Evolutionary conservation across 495 filamentous ascomycete species (phyloP).

Genomic region (Bombardia bombarda): DNA sequence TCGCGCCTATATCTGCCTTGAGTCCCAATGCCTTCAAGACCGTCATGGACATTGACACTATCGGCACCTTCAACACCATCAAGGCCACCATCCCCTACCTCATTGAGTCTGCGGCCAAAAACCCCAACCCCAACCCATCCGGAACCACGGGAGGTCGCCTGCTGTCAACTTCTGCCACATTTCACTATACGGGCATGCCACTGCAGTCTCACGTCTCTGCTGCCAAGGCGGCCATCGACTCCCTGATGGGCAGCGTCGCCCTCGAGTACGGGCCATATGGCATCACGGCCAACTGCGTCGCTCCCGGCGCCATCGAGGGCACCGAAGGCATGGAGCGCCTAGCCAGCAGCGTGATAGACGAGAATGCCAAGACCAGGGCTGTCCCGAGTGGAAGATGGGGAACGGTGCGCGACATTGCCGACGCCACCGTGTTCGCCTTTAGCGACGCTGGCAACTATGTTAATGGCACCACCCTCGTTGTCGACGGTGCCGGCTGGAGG

Average conservation of each 20-base stretch:
- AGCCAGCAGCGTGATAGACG: slow-evolving; percentile 27
- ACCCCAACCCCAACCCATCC: slow-evolving; percentile 36
- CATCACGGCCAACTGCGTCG: slow-evolving; percentile 80
- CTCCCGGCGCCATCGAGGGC: slow-evolving; percentile 66
- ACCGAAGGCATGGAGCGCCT: slow-evolving; percentile 57
- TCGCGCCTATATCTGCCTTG: slow-evolving; percentile 75
- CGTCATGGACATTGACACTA: slow-evolving; percentile 92
- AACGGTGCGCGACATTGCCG: slow-evolving; percentile 79
- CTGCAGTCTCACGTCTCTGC: slow-evolving; percentile 81
- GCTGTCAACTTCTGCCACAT: slow-evolving; percentile 78
- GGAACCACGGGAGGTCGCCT: slow-evolving; percentile 69
- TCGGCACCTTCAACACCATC: slow-evolving; percentile 89
- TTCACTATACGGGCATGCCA: slow-evolving; percentile 80
- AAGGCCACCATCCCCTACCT: slow-evolving; percentile 84
- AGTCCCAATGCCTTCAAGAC: slow-evolving; percentile 86
- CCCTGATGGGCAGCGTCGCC: slow-evolving; percentile 62
- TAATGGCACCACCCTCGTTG: slow-evolving; percentile 69
- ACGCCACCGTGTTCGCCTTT: slow-evolving; percentile 85
- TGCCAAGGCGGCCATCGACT: slow-evolving; percentile 87
- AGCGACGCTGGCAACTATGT: slow-evolving; percentile 77
- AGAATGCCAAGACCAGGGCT: slow-evolving; percentile 18
- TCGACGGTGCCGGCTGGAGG: slow-evolving; percentile 71
- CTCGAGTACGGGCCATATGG: slow-evolving; percentile 86
- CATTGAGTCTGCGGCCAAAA: slow-evolving; percentile 58
- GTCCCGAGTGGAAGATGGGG: slow-evolving; percentile 69